phyloP scores from a whole-genome alignment of 345 rosid genomes.

The Alliaria petiolata region DNA sequence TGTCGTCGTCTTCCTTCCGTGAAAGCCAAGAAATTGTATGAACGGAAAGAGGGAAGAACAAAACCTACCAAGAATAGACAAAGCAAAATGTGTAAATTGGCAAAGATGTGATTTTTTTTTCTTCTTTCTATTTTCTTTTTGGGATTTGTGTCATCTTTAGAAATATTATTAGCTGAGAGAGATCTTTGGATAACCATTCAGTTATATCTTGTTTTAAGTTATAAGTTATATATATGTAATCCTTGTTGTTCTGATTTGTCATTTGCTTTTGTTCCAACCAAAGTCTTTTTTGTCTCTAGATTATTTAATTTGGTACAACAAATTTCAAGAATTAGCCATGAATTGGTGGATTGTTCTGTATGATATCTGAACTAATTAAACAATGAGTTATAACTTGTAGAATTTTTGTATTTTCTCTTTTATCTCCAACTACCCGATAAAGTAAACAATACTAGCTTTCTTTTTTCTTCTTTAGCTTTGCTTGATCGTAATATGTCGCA shows the following conservation, averaged over 20 bases:
- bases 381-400: neutral
- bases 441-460: neutral
- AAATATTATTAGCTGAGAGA: constrained; percentile 33
- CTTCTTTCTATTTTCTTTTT: neutral
- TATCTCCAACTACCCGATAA: neutral
- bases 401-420: neutral
- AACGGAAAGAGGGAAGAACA: constrained; percentile 32
- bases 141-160: constrained; percentile 8
- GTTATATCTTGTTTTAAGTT: constrained; percentile 27
- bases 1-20: neutral
- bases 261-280: constrained; percentile 14
- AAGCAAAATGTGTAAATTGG: constrained; percentile 13
- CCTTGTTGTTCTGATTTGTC: constrained; percentile 18
- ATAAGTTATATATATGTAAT: constrained; percentile 6
- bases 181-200: constrained; percentile 33
- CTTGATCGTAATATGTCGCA: neutral
- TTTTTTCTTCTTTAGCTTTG: neutral
- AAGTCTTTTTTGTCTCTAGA: neutral
- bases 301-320: constrained; percentile 6
- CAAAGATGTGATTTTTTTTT: neutral
- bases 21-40: constrained; percentile 8
- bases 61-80: constrained; percentile 33
- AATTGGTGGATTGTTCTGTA: neutral
- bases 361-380: neutral
- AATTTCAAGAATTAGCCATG: neutral